Evolutionary conservation across 805 yeast species (phyloP), one percentile per base, ranked within the genome.

Genomic region (Nakazawaea wickerhamii): DNA sequence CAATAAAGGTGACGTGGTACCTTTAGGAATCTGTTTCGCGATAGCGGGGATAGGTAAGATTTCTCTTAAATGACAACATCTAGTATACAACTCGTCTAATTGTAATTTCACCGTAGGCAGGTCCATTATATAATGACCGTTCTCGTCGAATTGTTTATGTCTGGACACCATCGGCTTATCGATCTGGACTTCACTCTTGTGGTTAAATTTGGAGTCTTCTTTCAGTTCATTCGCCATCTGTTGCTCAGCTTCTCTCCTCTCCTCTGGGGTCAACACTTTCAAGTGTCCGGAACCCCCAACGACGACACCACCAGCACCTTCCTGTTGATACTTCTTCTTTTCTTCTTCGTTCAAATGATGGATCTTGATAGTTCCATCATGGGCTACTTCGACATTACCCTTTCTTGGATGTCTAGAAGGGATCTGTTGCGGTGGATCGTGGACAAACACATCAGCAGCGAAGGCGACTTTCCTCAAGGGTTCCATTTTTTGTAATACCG

Each of bases 371-470:
- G 56, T 61, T 19, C 68, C 68, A 43, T 63, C 59, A 2, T 51
- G 20, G 20, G 54, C 51, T 26, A 63, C 48, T 39, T 65, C 69
- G 18, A 82, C 89, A 55, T 87, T 83, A 6, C 97, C 96, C 51
- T 73, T 71, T 50, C 81, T 70, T 5, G 97, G 96, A 46, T 71
- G 73, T 55, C 95, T 67, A 1, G 95, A 84, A 2, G 97, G 97
- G 47, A 90, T 84, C 57, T 89, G 96, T 55, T 90, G 97, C 1
- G 96, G 95, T 2, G 97, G 97, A 59, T 90, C 96, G 48, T 68
- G 70, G 0, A 70, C 71, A 47, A 88, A 74, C 40, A 81, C 77
- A 39, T 84, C 84, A 4, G 87, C 70, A 0, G 93, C 88, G 60
- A 90, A 90, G 0, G 79, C 73, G 4, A 88, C 95, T 47, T 90